Evolutionary conservation across 345 rosid species (phyloP), one percentile per base, ranked within the genome.

Genomic region (Brassica carinata): DNA sequence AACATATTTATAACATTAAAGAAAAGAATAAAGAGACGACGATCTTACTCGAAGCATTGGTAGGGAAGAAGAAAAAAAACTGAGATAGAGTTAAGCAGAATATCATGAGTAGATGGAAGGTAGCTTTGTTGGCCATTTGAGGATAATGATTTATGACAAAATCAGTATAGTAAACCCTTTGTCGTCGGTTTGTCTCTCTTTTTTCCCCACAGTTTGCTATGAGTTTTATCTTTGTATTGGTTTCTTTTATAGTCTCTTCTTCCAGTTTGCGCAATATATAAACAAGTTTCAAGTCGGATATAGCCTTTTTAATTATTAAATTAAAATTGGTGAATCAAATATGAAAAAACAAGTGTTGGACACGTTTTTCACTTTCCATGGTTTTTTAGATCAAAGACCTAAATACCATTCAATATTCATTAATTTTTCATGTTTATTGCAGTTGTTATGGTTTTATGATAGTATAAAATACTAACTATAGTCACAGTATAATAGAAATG

Each of bases 121-220:
- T 19, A 71, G 73, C 64, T 73, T 79, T 73, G 72, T 81, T 70
- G 59, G 85, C 90, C 93, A 89, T 89, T 67, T 69, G 26, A 74
- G 0, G 38, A 45, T 13, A 55, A 71, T 51, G 23, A 55, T 27
- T 77, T 71, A n/a, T 48, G 31, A 34, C 3, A 23, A 77, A 51
- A 33, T 19, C 31, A 69, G 55, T 48, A 13, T 2, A 8, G 17
- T 57, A 76, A 34, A n/a, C 26, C 57, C 57, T 34, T n/a, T 31
- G 55, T 63, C 33, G 69, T 61, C 74, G 61, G 18, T 61, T 30
- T 30, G 53, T 69, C 80, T 69, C 59, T 75, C n/a, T 64, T 29
- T 64, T 6, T 7, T 26, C 6, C 26, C 9, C 68, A 64, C 36
- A n/a, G 18, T 18, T 33, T 65, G 67, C 69, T 65, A 3, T 33